phyloP scores from a whole-genome alignment of 768 basidiomycete genomes.

The Pleurotus djamor region DNA sequence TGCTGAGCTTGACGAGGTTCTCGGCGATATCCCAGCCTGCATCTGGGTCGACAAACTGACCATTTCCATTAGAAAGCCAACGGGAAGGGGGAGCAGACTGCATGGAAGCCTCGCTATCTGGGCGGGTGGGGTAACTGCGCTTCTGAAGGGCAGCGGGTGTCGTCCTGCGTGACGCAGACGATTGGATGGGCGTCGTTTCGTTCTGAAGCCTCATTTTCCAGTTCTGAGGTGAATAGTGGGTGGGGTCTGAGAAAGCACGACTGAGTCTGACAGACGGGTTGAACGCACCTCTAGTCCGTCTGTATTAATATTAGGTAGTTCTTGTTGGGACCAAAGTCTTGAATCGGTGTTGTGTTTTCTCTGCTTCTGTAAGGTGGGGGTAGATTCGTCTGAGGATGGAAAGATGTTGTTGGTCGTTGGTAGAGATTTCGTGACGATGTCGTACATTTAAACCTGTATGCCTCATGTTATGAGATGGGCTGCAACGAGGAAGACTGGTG shows the following conservation, averaged over 20 bases:
- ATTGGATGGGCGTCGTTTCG: slow-evolving; percentile 31
- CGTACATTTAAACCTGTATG: slow-evolving; percentile 61
- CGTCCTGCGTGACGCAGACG: slow-evolving; percentile 25
- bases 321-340: slow-evolving; percentile 50
- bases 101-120: slow-evolving; percentile 28
- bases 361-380: slow-evolving; percentile 30
- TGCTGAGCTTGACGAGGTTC: slow-evolving; percentile 71
- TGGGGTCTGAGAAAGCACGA: slow-evolving; percentile 33
- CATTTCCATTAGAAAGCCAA: slow-evolving; percentile 65
- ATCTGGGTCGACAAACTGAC: slow-evolving; percentile 60
- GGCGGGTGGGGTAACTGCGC: slow-evolving; percentile 32
- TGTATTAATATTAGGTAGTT: slow-evolving; percentile 34
- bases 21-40: slow-evolving; percentile 69
- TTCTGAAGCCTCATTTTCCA: slow-evolving; percentile 43
- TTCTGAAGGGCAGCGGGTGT: slow-evolving; percentile 34
- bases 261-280: slow-evolving; percentile 10
- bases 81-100: slow-evolving; percentile 41
- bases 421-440: slow-evolving; percentile 54
- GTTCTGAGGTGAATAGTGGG: slow-evolving; percentile 29
- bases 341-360: slow-evolving; percentile 31
- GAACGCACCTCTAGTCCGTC: slow-evolving; percentile 39
- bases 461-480: slow-evolving; percentile 3
- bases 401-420: slow-evolving; percentile 35
- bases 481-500: slow-evolving; percentile 8
- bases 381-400: slow-evolving; percentile 27